A percentile compares a stretch with the other conserved stretches of the same genome.
phyloP scores from a whole-genome alignment of 768 basidiomycete species.

The Russula sp. region DNA sequence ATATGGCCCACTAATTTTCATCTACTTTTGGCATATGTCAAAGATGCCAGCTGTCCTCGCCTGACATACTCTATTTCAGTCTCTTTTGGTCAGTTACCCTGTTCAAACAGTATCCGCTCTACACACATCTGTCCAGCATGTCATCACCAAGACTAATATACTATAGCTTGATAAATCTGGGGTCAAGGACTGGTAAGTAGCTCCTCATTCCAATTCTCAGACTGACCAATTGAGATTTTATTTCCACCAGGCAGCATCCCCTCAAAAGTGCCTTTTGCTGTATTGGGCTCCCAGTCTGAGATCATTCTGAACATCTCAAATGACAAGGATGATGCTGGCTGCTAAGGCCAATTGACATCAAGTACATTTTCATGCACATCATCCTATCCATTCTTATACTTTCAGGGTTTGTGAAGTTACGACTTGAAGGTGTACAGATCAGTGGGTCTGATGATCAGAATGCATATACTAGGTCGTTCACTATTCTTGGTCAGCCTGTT shows the following conservation, averaged over 20 bases:
- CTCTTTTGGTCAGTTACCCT: slow-evolving; percentile 49
- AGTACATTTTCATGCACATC: slow-evolving; percentile 64
- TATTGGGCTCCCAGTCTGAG: slow-evolving; percentile 48
- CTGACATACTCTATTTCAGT: slow-evolving; percentile 30
- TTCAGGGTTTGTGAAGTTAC: slow-evolving; percentile 43
- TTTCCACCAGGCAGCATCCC: slow-evolving; percentile 71
- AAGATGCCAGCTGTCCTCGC: not conserved
- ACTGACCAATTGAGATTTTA: slow-evolving; percentile 1
- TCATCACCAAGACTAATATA: slow-evolving; percentile 43
- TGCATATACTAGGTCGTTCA: too few species aligned
- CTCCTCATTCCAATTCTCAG: not conserved
- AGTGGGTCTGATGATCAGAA: not conserved
- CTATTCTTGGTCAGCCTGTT: too few species aligned
- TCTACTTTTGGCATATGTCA: slow-evolving; percentile 55
- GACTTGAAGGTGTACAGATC: not conserved
- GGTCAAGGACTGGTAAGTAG: slow-evolving; percentile 49
- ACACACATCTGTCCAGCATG: slow-evolving; percentile 44
- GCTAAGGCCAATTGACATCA: slow-evolving; percentile 69
- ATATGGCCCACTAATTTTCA: slow-evolving; percentile 82
- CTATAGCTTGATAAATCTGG: too few species aligned
- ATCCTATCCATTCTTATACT: slow-evolving; percentile 72
- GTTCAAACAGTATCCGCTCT: too few species aligned
- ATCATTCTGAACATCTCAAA: too few species aligned
- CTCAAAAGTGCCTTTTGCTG: slow-evolving; percentile 35
- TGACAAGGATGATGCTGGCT: slow-evolving; percentile 60